phyloP scores from a whole-genome alignment of 306 rosid species.

The Cucurbita ficifolia region DNA sequence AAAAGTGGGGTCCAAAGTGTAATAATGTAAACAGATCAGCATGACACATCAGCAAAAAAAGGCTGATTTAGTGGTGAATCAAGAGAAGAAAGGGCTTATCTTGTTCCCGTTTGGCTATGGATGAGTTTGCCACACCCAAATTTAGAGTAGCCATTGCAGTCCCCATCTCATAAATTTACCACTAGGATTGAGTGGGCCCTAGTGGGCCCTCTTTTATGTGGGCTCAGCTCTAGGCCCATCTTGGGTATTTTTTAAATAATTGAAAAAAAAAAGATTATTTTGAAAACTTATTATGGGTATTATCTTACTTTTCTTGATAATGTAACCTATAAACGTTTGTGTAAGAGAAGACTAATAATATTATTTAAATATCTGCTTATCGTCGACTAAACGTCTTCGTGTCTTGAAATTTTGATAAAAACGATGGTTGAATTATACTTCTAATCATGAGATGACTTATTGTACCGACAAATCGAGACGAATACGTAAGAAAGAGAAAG shows the following conservation, averaged over 20 bases:
- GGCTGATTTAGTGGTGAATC: background rate
- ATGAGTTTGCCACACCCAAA: background rate
- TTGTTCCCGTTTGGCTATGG: background rate
- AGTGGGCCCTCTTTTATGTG: background rate
- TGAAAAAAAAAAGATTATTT: background rate
- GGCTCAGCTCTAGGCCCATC: background rate
- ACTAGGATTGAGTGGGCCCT: constrained; percentile 2
- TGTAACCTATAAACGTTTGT: background rate
- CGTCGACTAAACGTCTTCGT: too few species aligned
- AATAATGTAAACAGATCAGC: constrained; percentile 5
- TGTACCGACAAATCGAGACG: background rate
- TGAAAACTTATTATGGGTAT: background rate
- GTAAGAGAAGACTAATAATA: too few species aligned
- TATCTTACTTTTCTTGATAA: background rate
- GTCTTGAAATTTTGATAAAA: background rate
- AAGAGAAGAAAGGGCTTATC: background rate
- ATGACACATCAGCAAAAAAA: constrained; percentile 11
- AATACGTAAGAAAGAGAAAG: background rate
- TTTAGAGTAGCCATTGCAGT: background rate
- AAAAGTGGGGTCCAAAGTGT: background rate
- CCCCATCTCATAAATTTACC: background rate
- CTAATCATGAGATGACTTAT: background rate
- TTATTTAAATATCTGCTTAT: background rate
- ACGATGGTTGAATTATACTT: background rate
- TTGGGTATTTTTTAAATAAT: background rate